These are phyloP conservation scores for Mycena latifolia DNA, from an alignment of 768 basidiomycete genomes.

Conservation along the genomic window DNA sequence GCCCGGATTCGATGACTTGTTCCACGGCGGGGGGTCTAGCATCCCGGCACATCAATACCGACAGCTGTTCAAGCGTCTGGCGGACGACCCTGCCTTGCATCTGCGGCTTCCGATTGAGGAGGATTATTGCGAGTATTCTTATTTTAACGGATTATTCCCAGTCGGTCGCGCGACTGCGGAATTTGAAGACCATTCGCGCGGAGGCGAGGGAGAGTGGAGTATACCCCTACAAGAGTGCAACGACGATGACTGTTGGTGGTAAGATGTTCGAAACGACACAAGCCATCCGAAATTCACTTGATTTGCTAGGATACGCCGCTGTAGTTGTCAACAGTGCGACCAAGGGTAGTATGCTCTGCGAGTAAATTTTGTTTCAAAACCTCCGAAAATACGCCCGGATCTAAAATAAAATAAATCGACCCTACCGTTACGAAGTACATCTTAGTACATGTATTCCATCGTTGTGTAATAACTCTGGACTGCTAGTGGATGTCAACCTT, in stretches of 20 bases:
- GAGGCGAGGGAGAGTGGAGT: background rate
- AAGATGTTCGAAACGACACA: background rate
- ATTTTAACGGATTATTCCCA: background rate
- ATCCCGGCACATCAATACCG: background rate
- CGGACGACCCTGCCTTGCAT: background rate
- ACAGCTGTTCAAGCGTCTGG: background rate
- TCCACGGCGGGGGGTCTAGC: background rate
- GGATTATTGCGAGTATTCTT: background rate
- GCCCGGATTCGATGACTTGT: background rate
- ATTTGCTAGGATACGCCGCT: background rate
- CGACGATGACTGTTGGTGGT: background rate
- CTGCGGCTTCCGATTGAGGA: background rate
- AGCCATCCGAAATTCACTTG: background rate
- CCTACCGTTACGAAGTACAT: background rate
- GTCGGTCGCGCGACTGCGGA: background rate
- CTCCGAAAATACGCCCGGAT: background rate
- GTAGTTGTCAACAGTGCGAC: too few species aligned
- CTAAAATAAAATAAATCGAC: slow-evolving; percentile 1
- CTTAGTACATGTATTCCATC: background rate
- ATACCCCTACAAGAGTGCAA: background rate
- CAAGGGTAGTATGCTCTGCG: too few species aligned
- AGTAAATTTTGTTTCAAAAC: too few species aligned
- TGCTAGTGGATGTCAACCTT: slow-evolving; percentile 58
- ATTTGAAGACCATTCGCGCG: too few species aligned
- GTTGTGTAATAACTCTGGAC: background rate